Evolutionary conservation across 306 rosid species (phyloP).

Genomic region (Dicorynia guianensis): DNA sequence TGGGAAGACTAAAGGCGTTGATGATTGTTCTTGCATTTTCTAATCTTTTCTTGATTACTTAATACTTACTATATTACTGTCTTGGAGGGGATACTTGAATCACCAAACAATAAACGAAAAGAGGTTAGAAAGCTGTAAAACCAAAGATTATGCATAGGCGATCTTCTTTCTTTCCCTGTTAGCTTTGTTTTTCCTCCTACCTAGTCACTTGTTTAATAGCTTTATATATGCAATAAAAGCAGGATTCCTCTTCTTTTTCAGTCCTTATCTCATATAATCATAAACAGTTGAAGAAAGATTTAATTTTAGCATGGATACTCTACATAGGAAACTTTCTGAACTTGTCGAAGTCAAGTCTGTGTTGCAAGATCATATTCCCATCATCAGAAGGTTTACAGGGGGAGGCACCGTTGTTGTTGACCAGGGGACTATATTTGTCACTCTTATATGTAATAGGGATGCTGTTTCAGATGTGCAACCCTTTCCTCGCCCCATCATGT

Average conservation of each 20-base stretch:
- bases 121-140: too few species aligned
- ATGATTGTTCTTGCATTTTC: not conserved
- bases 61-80: not conserved
- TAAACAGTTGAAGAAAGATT: not conserved
- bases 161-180: not conserved
- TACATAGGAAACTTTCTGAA: constrained; percentile 76
- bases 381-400: constrained; percentile 90
- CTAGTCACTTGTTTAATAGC: constrained; percentile 22
- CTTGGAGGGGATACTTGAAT: too few species aligned
- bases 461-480: constrained; percentile 75
- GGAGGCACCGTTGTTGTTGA: constrained; percentile 97
- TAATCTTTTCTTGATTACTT: not conserved
- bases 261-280: not conserved
- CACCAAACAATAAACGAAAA: too few species aligned
- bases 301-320: constrained; percentile 42
- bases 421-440: constrained; percentile 74
- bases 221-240: constrained; percentile 2
- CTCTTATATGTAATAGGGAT: constrained; percentile 90
- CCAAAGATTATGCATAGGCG: not conserved
- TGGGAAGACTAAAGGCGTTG: not conserved
- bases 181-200: not conserved
- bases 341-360: constrained; percentile 70
- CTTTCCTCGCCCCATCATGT: constrained; percentile 89
- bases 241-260: not conserved
- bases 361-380: constrained; percentile 77